Evolutionary conservation across 2,329 filamentous ascomycete genomes (phyloP), one percentile per base, ranked within the genome.

Genomic region (Fusarium sp.): DNA sequence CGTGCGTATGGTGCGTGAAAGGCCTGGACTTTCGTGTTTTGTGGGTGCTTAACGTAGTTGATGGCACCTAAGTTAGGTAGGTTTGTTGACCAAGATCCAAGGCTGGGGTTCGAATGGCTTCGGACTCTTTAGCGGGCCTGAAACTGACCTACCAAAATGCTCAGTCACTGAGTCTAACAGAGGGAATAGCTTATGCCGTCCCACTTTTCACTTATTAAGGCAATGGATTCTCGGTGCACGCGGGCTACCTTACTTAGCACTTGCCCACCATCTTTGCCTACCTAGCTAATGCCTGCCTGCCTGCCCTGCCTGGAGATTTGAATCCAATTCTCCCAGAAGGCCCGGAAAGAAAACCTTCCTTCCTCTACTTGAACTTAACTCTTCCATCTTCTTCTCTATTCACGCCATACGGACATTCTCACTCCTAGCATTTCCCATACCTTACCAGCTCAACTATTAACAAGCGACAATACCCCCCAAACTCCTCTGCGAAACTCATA

Each of bases 291-390:
- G n/a, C 26, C 28, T 56, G 57, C 26, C 28, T 56, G 57, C 57
- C 57, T 71, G 53, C 50, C 64, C 67, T 71, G 59, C 52, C 63
- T 72, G 48, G 55, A 62, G 55, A 57, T 53, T 71, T 63, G 49
- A 53, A 58, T 46, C 46, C 37, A 53, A 66, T 64, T 63, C 53
- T 66, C 50, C 39, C 50, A 68, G 56, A 60, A 71, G 47, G 50
- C 44, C 46, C 67, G 31, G 61, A 71, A 66, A 66, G 64, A 71
- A 73, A 72, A 69, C 70, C 69, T 72, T 70, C 62, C 31, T 33
- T 69, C 50, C 38, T 63, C 46, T 47, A 35, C 49, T 56, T 57
- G 58, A 54, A 47, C 57, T 66, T 49, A 31, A 46, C 66, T 66
- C 54, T 56, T 62, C 43, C 68, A 65, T 68, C 63, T 60, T 50